Evolutionary conservation across 2,329 filamentous ascomycete species (phyloP).

Genomic region (Fonsecaea nubica): DNA sequence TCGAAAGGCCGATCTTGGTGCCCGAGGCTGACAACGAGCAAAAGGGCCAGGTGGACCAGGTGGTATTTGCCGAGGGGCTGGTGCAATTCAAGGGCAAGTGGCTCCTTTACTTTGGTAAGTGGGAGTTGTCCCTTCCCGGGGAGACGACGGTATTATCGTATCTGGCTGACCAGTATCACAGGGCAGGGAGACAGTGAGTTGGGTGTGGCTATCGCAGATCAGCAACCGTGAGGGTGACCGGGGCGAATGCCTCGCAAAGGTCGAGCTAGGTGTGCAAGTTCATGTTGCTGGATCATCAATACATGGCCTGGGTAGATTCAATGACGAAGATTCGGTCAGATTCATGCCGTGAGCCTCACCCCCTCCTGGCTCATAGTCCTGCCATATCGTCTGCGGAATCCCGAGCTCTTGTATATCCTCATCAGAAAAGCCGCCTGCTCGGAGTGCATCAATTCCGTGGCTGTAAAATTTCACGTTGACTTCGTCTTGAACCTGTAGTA

Average conservation of each 20-base stretch:
- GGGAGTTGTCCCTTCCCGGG: not conserved
- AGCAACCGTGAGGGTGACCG: not conserved
- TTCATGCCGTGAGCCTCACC: not conserved
- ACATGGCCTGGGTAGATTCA: not conserved
- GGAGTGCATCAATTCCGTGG: not conserved
- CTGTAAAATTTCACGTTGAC: not conserved
- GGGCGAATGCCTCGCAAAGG: no score
- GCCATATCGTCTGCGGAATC: not conserved
- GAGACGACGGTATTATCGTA: not conserved
- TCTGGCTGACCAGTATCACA: not conserved
- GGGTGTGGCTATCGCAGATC: slow-evolving; percentile 19
- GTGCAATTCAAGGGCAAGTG: slow-evolving; percentile 45
- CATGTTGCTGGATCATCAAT: no score
- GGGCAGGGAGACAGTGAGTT: slow-evolving; percentile 22
- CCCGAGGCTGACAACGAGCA: slow-evolving; percentile 42
- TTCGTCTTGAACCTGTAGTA: not conserved
- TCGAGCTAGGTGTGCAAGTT: no score
- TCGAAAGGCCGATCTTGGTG: slow-evolving; percentile 44
- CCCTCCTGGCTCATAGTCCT: not conserved
- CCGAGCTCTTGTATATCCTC: not conserved
- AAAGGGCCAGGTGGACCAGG: slow-evolving; percentile 44
- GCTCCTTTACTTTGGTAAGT: slow-evolving; percentile 32
- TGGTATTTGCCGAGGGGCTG: slow-evolving; percentile 45
- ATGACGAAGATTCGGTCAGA: not conserved
- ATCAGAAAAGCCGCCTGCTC: not conserved